Evolutionary conservation across 805 yeast species (phyloP).

Genomic region (Starmerella floricola): DNA sequence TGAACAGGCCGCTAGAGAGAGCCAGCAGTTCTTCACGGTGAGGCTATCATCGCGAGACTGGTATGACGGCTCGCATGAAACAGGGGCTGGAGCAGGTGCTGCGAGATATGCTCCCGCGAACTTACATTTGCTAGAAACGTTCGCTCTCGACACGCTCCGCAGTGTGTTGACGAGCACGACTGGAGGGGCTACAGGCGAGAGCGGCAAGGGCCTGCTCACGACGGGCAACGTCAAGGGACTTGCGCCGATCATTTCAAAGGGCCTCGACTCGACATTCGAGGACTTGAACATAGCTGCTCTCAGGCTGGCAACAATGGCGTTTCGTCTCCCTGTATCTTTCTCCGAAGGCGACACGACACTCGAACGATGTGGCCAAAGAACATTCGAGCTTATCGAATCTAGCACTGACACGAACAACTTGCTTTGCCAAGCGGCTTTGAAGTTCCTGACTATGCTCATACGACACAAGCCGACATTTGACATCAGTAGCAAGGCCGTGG

Average conservation of each 20-base stretch:
- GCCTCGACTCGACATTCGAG: slow-evolving; percentile 58
- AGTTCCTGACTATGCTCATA: slow-evolving; percentile 46
- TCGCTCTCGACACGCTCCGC: slow-evolving; percentile 64
- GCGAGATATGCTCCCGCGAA: slow-evolving; percentile 47
- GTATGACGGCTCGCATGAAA: slow-evolving; percentile 29
- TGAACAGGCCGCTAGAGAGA: slow-evolving; percentile 28
- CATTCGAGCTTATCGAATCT: slow-evolving; percentile 49
- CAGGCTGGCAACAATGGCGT: slow-evolving; percentile 46
- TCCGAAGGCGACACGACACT: slow-evolving; percentile 32
- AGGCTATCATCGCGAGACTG: slow-evolving; percentile 44
- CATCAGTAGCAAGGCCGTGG: slow-evolving; percentile 57
- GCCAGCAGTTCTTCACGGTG: slow-evolving; percentile 62
- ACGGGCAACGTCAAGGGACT: slow-evolving; percentile 56
- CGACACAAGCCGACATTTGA: slow-evolving; percentile 55
- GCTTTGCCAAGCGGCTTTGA: slow-evolving; percentile 66
- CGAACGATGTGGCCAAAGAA: slow-evolving; percentile 23
- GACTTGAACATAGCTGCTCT: slow-evolving; percentile 60
- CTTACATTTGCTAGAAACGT: slow-evolving; percentile 52
- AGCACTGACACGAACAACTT: slow-evolving; percentile 69
- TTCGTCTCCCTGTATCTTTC: slow-evolving; percentile 47
- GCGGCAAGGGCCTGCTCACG: slow-evolving; percentile 35
- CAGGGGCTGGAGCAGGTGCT: slow-evolving; percentile 23
- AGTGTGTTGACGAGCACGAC: slow-evolving; percentile 52
- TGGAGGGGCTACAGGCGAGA: slow-evolving; percentile 27
- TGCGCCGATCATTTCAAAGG: slow-evolving; percentile 53